These are phyloP conservation scores for Podospora conica DNA, from an alignment of 495 filamentous ascomycete species.

Conservation along the genomic window DNA sequence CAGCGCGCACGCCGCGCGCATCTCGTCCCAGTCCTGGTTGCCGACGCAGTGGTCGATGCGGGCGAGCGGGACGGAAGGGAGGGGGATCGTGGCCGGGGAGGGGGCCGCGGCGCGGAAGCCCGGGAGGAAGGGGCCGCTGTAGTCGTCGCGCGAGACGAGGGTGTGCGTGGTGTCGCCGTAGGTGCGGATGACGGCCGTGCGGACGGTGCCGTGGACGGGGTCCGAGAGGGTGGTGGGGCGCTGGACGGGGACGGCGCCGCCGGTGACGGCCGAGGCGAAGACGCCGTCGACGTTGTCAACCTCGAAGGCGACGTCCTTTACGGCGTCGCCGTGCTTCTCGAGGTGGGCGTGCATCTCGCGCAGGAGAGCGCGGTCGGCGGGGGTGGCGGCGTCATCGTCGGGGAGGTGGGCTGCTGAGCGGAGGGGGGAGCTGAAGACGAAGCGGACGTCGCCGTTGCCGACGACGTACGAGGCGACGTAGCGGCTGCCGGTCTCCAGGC, in stretches of 20 bases:
- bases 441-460: constrained; percentile 67
- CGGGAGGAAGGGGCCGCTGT: constrained; percentile 71
- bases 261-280: constrained; percentile 59
- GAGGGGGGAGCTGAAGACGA: constrained; percentile 78
- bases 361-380: constrained; percentile 51
- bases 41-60: constrained; percentile 90
- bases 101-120: constrained; percentile 56
- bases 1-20: constrained; percentile 78
- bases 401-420: constrained; percentile 51
- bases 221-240: constrained; percentile 46
- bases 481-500: constrained; percentile 79
- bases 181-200: constrained; percentile 69
- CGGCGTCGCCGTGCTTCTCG: constrained; percentile 77
- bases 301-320: constrained; percentile 88
- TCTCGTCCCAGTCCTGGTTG: constrained; percentile 85
- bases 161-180: constrained; percentile 94
- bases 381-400: constrained; percentile 43
- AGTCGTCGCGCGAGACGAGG: constrained; percentile 60
- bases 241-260: constrained; percentile 61
- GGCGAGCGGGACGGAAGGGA: constrained; percentile 59
- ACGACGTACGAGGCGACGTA: constrained; percentile 74
- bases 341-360: constrained; percentile 69
- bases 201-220: constrained; percentile 51
- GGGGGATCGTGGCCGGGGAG: constrained; percentile 19
- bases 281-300: constrained; percentile 77